These are phyloP conservation scores for Phytophthora hibernalis DNA, from an alignment of 352 stramenopile genomes.

Conservation along the genomic window DNA sequence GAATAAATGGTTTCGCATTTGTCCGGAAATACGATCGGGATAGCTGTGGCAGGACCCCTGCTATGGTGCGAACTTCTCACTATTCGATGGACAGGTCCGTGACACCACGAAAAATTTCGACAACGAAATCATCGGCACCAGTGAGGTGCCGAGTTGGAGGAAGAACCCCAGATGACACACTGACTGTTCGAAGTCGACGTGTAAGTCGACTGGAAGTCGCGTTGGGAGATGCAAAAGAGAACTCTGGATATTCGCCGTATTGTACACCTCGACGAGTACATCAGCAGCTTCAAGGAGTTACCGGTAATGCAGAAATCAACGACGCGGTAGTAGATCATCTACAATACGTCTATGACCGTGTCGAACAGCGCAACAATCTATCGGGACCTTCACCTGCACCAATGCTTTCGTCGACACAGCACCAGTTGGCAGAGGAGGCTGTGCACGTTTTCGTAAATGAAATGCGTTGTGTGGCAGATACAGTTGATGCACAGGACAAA, in stretches of 20 bases:
- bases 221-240: constrained; percentile 25
- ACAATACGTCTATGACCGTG: constrained; percentile 23
- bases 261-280: constrained; percentile 4
- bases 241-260: background rate
- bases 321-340: constrained; percentile 13
- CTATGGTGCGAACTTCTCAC: background rate
- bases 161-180: background rate
- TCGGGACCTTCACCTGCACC: background rate
- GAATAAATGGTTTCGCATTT: constrained; percentile 33
- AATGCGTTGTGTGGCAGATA: constrained; percentile 22
- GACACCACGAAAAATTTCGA: background rate
- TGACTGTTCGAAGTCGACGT: constrained; percentile 10
- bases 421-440: constrained; percentile 18
- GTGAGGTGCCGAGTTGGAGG: constrained; percentile 1
- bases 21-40: constrained; percentile 23
- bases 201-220: constrained; percentile 29
- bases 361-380: constrained; percentile 24
- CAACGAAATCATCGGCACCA: constrained; percentile 14
- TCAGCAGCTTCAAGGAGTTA: background rate
- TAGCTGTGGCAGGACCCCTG: no score
- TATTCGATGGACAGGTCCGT: constrained; percentile 18
- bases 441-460: constrained; percentile 26
- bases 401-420: constrained; percentile 16
- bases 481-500: constrained; percentile 23
- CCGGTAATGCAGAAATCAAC: constrained; percentile 2